Conservation (phyloP, 176 grass and related monocot genomes). For the Musa schizocarpa region DNA sequence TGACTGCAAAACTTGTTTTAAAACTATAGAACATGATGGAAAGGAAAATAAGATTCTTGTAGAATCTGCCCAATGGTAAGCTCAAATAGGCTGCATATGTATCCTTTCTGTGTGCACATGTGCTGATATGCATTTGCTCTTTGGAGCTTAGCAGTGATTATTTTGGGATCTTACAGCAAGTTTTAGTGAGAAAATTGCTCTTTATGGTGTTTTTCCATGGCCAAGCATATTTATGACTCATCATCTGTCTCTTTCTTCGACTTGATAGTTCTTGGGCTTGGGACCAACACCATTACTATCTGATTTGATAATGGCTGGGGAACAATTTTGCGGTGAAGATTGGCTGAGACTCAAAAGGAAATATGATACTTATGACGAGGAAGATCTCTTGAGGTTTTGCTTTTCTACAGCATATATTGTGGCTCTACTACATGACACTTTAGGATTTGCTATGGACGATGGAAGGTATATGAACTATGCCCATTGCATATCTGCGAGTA, state of each 20-base stretch:
- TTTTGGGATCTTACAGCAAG: neutral
- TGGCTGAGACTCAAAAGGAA: conserved; percentile 67
- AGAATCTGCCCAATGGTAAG: too few relatives aligned
- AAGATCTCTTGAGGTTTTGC: conserved; percentile 77
- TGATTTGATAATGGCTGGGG: conserved; percentile 60
- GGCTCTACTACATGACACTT: conserved; percentile 74
- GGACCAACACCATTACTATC: conserved; percentile 50
- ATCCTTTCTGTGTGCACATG: too few relatives aligned
- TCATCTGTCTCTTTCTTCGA: conserved; percentile 3
- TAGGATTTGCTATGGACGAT: conserved; percentile 58
- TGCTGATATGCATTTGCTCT: neutral
- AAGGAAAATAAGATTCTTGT: too few relatives aligned
- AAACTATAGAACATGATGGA: neutral
- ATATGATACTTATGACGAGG: conserved; percentile 60
- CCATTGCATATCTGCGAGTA: neutral
- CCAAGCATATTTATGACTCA: neutral
- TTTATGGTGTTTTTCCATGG: neutral
- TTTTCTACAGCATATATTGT: conserved; percentile 93
- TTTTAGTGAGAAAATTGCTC: neutral
- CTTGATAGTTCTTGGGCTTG: conserved; percentile 70
- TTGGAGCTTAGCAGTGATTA: neutral
- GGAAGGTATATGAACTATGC: conserved; percentile 31
- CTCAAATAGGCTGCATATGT: too few relatives aligned
- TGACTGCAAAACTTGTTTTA: neutral
- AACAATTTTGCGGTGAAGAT: conserved; percentile 76